Base-by-base conservation (phyloP, 2,329 filamentous ascomycete genomes). In the Coccinonectria pachysandricola region DNA sequence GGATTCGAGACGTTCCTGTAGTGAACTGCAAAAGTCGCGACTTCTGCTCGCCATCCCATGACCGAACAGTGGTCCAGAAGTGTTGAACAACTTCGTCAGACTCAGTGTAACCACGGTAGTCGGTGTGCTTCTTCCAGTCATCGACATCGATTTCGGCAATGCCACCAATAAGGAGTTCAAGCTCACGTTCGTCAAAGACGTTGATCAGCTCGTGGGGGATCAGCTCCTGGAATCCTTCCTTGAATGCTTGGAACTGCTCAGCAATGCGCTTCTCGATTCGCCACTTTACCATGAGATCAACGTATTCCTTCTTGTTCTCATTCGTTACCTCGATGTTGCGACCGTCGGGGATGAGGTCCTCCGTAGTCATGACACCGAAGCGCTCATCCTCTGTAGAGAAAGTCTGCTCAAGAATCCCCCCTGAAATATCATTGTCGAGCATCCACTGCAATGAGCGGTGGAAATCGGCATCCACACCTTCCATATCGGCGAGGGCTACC, bases 101-200 rank as follows among this genome's bases (percentile, higher is more conserved):
- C 60, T 98, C 91, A 7, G 92, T 95, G 68, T 98, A 98, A 28
- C 91, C 91, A 45, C 91, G 81, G 59, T 98, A 98, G 52, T 98
- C 91, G 23, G 91, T 98, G 62, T 98, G 91, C 68, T 98, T 98
- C 79, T 98, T 96, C 91, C 91, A 98, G 59, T 98, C 91, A 34
- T 98, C 91, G 10, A 98, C 88, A 49, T 98, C 91, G 43, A 98
- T 98, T 59, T 98, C 91, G n/a, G 91, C 91, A 46, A 98, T 98
- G 69, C 91, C 91, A 41, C 91, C 91, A 50, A 98, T 96, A 43
- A 98, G 70, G 42, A 98, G 63, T 59, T 98, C 91, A 24, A 98
- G 68, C 59, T 98, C 91, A 47, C 91, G 82, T 65, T 98, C 91
- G 50, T 98, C 91, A 49, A 98, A 98, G 20, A 98, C 91, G 46